Percentiles rank a stretch among this genome's conserved stretches.
Evolutionary conservation across 768 basidiomycete species (phyloP).

Genomic region (Pisolithus tinctorius): DNA sequence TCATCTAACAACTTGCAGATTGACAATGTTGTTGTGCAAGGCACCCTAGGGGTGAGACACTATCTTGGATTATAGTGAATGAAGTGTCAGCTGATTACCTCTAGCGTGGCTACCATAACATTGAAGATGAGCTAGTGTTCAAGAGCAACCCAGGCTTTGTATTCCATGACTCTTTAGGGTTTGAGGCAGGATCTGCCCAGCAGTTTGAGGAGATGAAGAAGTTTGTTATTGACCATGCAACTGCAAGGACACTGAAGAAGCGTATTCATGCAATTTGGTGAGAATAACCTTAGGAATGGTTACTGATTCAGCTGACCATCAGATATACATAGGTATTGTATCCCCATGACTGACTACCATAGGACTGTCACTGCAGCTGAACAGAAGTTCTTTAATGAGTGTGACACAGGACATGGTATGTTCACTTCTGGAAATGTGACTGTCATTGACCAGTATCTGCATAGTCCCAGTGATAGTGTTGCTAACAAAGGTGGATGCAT

Average conservation of each 20-base stretch:
- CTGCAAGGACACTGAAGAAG: constrained; percentile 11
- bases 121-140: constrained; percentile 25
- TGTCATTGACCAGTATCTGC: not conserved
- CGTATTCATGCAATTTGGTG: constrained; percentile 36
- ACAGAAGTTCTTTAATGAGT: constrained; percentile 24
- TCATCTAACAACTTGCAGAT: constrained; percentile 1
- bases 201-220: constrained; percentile 24
- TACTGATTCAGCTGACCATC: not conserved
- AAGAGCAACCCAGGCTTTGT: constrained; percentile 26
- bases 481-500: constrained; percentile 33
- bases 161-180: constrained; percentile 38
- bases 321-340: constrained; percentile 30
- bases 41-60: not conserved
- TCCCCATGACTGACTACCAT: constrained; percentile 19
- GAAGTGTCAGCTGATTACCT: not conserved
- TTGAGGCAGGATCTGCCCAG: constrained; percentile 27
- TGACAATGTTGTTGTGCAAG: not conserved
- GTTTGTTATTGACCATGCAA: constrained; percentile 26
- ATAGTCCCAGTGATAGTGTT: constrained; percentile 34
- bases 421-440: not conserved
- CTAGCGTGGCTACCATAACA: constrained; percentile 27
- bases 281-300: not conserved
- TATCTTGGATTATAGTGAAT: not conserved
- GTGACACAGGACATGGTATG: constrained; percentile 9
- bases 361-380: constrained; percentile 25